Conservation (phyloP, 805 yeast species). For the Saturnispora hagleri region DNA sequence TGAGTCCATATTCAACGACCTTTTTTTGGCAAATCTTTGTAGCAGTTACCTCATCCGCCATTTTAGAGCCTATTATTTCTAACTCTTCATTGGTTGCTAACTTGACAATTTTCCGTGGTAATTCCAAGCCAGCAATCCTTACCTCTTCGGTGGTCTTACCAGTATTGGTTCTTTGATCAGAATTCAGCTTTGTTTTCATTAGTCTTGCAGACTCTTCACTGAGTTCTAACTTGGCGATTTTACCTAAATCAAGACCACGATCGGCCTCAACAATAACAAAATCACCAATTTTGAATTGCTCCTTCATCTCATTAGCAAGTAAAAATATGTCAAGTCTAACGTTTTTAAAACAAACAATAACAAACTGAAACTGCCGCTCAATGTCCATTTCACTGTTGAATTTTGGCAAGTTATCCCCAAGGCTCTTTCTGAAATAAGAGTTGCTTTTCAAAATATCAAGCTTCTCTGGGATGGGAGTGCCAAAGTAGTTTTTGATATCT, state of each 20-base stretch:
- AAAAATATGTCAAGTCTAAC: conserved; percentile 74
- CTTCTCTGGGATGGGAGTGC: conserved; percentile 19
- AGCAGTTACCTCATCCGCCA: conserved; percentile 63
- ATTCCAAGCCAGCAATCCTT: conserved; percentile 42
- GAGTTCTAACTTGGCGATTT: conserved; percentile 48
- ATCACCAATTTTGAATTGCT: conserved; percentile 43
- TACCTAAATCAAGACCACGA: conserved; percentile 70
- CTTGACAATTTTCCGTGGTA: conserved; percentile 60
- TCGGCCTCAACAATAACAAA: conserved; percentile 80
- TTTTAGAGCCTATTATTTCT: conserved; percentile 46
- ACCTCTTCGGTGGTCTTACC: conserved; percentile 7
- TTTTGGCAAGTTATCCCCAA: conserved; percentile 3
- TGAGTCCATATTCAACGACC: conserved; percentile 39
- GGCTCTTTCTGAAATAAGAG: conserved; percentile 1
- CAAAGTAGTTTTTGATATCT: conserved; percentile 23
- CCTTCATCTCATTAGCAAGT: conserved; percentile 31
- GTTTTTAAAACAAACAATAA: conserved; percentile 67
- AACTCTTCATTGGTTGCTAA: conserved; percentile 56
- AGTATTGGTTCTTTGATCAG: conserved; percentile 63
- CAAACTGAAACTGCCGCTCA: conserved; percentile 29
- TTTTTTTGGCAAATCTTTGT: conserved; percentile 50
- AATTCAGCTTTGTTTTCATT: conserved; percentile 54
- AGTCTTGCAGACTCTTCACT: conserved; percentile 58
- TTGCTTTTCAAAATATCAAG: conserved; percentile 19
- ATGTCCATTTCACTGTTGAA: not conserved